Percentiles rank a stretch among this genome's conserved stretches.
phyloP scores from a whole-genome alignment of 345 rosid species.

The Lepidium sativum region DNA sequence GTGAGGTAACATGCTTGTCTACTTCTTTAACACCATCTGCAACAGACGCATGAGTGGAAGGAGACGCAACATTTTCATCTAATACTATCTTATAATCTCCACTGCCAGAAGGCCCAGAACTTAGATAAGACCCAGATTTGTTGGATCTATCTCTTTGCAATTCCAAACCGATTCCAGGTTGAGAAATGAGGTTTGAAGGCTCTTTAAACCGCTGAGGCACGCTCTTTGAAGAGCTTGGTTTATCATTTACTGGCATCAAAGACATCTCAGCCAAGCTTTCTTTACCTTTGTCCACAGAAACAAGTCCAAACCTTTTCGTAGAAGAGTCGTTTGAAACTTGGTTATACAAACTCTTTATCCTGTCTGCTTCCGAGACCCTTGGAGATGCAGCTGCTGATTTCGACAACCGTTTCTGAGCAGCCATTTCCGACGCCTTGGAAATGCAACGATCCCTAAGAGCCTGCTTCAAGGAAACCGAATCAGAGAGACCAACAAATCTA shows the following conservation, averaged over 20 bases:
- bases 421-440: constrained; percentile 97
- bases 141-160: constrained; percentile 30
- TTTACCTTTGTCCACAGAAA: constrained; percentile 35
- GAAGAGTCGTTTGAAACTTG: constrained; percentile 51
- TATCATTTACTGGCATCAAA: constrained; percentile 42
- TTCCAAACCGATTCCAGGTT: constrained; percentile 24
- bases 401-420: constrained; percentile 77
- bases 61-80: neutral
- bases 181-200: constrained; percentile 30
- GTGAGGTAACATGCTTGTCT: constrained; percentile 26
- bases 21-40: constrained; percentile 16
- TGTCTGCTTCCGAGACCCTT: constrained; percentile 65
- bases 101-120: constrained; percentile 19
- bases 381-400: constrained; percentile 46
- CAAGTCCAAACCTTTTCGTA: constrained; percentile 27
- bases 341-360: constrained; percentile 73
- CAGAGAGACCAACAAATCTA: constrained; percentile 47
- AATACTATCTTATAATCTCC: constrained; percentile 17
- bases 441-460: constrained; percentile 86
- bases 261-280: constrained; percentile 44
- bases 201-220: constrained; percentile 28
- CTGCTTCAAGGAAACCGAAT: constrained; percentile 78
- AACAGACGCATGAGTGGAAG: neutral
- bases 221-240: constrained; percentile 33
- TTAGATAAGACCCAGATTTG: constrained; percentile 24